Evolutionary conservation across 352 stramenopile species (phyloP).

Genomic region (Globisporangium middletonii): DNA sequence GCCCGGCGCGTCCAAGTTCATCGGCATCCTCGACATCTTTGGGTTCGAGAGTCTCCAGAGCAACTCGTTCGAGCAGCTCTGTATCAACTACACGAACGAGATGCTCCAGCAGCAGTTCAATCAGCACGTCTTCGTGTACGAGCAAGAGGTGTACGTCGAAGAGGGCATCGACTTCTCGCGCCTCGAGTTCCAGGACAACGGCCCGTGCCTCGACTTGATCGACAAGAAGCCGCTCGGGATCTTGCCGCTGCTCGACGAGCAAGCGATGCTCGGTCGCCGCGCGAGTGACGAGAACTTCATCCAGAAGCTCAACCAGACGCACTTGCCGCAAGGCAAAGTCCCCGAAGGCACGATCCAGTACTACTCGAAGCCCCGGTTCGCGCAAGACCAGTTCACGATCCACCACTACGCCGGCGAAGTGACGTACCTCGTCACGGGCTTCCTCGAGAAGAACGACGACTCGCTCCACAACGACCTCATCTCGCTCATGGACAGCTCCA

Average conservation of each 20-base stretch:
- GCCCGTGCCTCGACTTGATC: slow-evolving; percentile 90
- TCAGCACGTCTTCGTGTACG: slow-evolving; percentile 96
- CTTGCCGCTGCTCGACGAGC: slow-evolving; percentile 93
- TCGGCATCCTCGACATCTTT: slow-evolving; percentile 97
- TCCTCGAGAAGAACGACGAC: slow-evolving; percentile 98
- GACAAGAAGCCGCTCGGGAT: slow-evolving; percentile 92
- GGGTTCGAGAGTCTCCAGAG: slow-evolving; percentile 94
- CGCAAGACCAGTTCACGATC: slow-evolving; percentile 94
- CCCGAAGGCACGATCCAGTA: slow-evolving; percentile 73
- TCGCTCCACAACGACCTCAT: slow-evolving; percentile 90
- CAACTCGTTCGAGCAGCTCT: slow-evolving; percentile 95
- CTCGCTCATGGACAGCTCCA: slow-evolving; percentile 82
- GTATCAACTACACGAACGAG: slow-evolving; percentile 96
- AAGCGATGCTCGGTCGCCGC: slow-evolving; percentile 89
- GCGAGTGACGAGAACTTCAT: slow-evolving; percentile 91
- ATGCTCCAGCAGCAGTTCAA: slow-evolving; percentile 95
- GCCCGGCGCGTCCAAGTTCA: slow-evolving; percentile 61
- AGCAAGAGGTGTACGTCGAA: slow-evolving; percentile 96
- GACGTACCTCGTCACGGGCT: slow-evolving; percentile 94
- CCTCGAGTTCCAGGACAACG: slow-evolving; percentile 92
- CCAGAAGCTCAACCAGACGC: slow-evolving; percentile 88
- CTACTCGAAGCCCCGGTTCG: slow-evolving; percentile 82
- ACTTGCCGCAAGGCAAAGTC: slow-evolving; percentile 73
- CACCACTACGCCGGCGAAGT: slow-evolving; percentile 96
- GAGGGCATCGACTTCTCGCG: slow-evolving; percentile 93